phyloP scores from a whole-genome alignment of 768 basidiomycete species.

The Auricularia sp. region DNA sequence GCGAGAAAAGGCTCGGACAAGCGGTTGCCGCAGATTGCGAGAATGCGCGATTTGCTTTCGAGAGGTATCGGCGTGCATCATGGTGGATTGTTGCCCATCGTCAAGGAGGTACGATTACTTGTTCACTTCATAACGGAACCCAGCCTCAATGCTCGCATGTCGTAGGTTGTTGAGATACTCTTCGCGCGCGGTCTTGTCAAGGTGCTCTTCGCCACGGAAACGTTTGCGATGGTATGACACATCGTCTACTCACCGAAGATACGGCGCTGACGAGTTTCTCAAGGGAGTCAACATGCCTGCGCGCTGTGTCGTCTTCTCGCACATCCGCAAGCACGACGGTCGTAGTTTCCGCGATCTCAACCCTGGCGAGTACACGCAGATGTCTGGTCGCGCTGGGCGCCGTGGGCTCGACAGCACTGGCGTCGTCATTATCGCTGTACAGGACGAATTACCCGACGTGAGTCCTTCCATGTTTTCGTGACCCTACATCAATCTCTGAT shows the following conservation, averaged over 20 bases:
- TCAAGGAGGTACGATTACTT: constrained; percentile 71
- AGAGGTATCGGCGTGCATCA: constrained; percentile 97
- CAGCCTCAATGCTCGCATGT: neutral
- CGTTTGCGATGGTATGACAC: constrained; percentile 84
- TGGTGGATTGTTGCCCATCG: constrained; percentile 89
- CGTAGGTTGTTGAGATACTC: constrained; percentile 85
- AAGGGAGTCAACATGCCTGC: constrained; percentile 99
- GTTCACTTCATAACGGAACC: neutral
- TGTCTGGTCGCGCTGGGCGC: constrained; percentile 96
- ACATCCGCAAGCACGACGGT: constrained; percentile 92
- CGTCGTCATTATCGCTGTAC: constrained; percentile 83
- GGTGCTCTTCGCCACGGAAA: constrained; percentile 95
- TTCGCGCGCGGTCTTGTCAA: constrained; percentile 95
- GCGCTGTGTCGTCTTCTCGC: constrained; percentile 92
- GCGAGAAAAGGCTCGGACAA: constrained; percentile 66
- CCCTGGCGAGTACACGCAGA: constrained; percentile 94
- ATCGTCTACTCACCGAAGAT: too few relatives aligned
- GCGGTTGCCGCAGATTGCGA: constrained; percentile 82
- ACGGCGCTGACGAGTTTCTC: neutral
- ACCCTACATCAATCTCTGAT: too few relatives aligned
- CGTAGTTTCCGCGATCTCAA: constrained; percentile 81
- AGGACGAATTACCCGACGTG: constrained; percentile 83
- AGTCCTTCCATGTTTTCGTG: constrained; percentile 8
- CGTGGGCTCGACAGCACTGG: constrained; percentile 92
- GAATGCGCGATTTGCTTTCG: constrained; percentile 81